Conservation (phyloP, 1,284 basidiomycete genomes). For the Cryptococcus jaspeensis region DNA sequence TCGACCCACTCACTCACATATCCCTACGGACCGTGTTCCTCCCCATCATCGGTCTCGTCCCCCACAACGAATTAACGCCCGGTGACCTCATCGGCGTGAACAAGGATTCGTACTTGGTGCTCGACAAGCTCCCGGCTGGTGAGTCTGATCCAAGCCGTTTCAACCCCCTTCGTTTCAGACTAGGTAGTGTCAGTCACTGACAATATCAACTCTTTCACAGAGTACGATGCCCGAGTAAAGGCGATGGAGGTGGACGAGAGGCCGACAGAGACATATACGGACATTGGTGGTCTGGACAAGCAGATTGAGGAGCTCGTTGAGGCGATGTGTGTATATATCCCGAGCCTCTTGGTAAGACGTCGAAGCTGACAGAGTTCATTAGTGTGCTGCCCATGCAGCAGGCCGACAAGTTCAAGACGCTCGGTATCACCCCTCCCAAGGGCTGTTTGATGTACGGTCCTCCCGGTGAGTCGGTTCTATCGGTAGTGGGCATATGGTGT, state of each 20-base stretch:
- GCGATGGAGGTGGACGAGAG: slow-evolving; percentile 91
- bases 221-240: slow-evolving; percentile 76
- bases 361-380: slow-evolving; percentile 8
- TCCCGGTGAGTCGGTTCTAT: slow-evolving; percentile 56
- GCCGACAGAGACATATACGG: slow-evolving; percentile 74
- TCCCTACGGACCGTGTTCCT: slow-evolving; percentile 93
- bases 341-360: background rate
- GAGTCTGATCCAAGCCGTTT: slow-evolving; percentile 6
- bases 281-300: slow-evolving; percentile 76
- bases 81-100: slow-evolving; percentile 97
- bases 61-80: slow-evolving; percentile 82
- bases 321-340: slow-evolving; percentile 58
- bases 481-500: background rate
- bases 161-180: background rate
- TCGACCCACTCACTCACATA: no score
- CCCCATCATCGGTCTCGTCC: slow-evolving; percentile 94
- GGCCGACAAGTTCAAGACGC: slow-evolving; percentile 74
- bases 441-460: slow-evolving; percentile 78
- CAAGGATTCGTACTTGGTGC: slow-evolving; percentile 97
- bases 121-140: slow-evolving; percentile 73
- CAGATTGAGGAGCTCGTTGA: slow-evolving; percentile 79
- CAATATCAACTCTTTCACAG: slow-evolving; percentile 46
- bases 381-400: slow-evolving; percentile 75
- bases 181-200: background rate
- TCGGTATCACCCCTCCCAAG: slow-evolving; percentile 77